These are phyloP conservation scores for Populus tremula DNA, from an alignment of 345 rosid genomes.

Conservation along the genomic window DNA sequence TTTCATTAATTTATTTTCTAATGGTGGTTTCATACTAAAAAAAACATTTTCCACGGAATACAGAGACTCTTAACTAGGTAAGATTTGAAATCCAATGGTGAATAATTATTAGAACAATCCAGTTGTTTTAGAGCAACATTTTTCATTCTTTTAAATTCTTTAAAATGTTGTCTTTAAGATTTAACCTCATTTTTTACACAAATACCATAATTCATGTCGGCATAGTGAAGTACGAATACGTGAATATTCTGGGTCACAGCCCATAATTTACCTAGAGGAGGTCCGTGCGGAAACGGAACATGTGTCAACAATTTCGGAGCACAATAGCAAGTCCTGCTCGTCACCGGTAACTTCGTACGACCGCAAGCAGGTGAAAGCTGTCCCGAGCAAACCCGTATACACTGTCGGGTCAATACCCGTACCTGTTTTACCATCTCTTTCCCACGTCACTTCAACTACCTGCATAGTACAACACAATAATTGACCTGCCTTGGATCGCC, in stretches of 20 bases:
- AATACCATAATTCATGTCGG: neutral
- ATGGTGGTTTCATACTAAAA: too few relatives aligned
- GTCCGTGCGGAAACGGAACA: conserved; percentile 47
- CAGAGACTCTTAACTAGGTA: too few relatives aligned
- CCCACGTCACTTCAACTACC: conserved; percentile 74
- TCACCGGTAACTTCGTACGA: conserved; percentile 66
- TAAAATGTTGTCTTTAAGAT: too few relatives aligned
- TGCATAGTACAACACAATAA: conserved; percentile 10
- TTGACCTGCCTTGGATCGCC: neutral
- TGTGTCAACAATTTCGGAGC: conserved; percentile 61
- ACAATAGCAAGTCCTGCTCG: conserved; percentile 50
- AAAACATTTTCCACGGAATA: too few relatives aligned
- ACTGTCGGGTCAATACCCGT: conserved; percentile 56
- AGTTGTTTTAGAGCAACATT: too few relatives aligned
- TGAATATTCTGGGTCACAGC: neutral
- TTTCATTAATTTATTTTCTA: too few relatives aligned
- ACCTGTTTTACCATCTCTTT: conserved; percentile 18
- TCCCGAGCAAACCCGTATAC: conserved; percentile 70
- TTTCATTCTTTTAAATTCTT: too few relatives aligned
- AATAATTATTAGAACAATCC: too few relatives aligned
- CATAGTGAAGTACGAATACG: neutral
- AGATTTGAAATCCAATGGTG: too few relatives aligned
- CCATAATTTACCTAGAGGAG: conserved; percentile 48
- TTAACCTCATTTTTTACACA: too few relatives aligned
- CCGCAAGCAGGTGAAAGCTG: conserved; percentile 73